These are phyloP conservation scores for Komagataella ulmi DNA, from an alignment of 805 yeast species.

Conservation along the genomic window DNA sequence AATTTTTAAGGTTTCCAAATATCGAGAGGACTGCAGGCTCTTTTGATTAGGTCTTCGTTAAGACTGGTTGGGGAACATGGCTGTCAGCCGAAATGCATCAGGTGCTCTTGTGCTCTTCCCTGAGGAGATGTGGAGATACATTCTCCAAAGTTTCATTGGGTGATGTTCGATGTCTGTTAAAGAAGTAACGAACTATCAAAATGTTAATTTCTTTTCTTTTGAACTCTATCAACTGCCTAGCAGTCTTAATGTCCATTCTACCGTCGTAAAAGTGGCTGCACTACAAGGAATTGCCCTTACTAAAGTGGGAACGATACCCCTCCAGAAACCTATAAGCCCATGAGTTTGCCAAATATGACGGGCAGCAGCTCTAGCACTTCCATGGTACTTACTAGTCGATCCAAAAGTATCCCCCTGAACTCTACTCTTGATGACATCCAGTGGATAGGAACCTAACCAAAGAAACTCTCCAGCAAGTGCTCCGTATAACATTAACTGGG, in stretches of 20 bases:
- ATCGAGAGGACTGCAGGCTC: background rate
- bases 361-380: slow-evolving; percentile 22
- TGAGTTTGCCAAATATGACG: slow-evolving; percentile 24
- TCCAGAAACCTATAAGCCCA: slow-evolving; percentile 45
- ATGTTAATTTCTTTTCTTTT: too few relatives aligned
- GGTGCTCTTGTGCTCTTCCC: too few relatives aligned
- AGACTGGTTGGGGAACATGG: too few relatives aligned
- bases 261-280: slow-evolving; percentile 70
- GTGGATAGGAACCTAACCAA: slow-evolving; percentile 79
- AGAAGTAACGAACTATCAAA: background rate
- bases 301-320: slow-evolving; percentile 46
- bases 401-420: slow-evolving; percentile 64
- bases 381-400: slow-evolving; percentile 25
- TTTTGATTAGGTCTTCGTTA: too few relatives aligned
- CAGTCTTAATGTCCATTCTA: slow-evolving; percentile 49
- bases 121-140: background rate
- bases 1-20: background rate
- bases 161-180: background rate
- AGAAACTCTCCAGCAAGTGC: slow-evolving; percentile 72
- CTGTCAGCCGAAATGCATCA: too few relatives aligned
- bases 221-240: slow-evolving; percentile 19
- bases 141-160: background rate
- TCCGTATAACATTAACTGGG: slow-evolving; percentile 42
- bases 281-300: slow-evolving; percentile 51
- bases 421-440: slow-evolving; percentile 84